These are phyloP conservation scores for Daldinia childiae DNA, from an alignment of 495 filamentous ascomycete genomes.

Conservation along the genomic window DNA sequence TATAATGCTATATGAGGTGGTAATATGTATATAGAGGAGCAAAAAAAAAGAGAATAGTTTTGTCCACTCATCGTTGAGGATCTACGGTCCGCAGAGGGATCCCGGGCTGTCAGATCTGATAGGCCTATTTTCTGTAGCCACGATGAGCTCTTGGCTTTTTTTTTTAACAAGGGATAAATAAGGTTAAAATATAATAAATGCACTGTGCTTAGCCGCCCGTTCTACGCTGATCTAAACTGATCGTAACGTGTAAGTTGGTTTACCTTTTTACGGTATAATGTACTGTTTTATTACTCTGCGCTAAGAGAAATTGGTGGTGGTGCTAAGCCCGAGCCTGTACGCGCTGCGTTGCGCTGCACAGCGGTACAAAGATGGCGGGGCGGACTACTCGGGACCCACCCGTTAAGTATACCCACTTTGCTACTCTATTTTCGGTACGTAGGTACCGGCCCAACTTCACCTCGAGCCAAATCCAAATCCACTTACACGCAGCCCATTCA, in stretches of 20 bases:
- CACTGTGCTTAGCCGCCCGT: constrained; percentile 34
- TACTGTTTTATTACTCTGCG: constrained; percentile 14
- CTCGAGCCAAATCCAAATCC: constrained; percentile 13
- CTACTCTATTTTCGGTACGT: constrained; percentile 36
- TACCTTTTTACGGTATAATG: constrained; percentile 12
- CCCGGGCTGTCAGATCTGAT: constrained; percentile 26
- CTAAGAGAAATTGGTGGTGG: constrained; percentile 3
- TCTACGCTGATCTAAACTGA: constrained; percentile 22
- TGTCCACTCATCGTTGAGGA: constrained; percentile 35
- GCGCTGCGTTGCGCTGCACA: constrained; percentile 1
- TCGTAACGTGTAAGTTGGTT: constrained; percentile 25
- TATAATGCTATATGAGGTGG: neutral
- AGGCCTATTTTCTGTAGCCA: constrained; percentile 28
- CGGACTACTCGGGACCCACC: neutral
- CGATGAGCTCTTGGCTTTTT: neutral
- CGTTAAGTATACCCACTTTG: neutral
- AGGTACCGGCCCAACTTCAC: constrained; percentile 34
- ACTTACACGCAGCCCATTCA: constrained; percentile 21
- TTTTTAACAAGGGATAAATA: constrained; percentile 10
- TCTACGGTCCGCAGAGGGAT: constrained; percentile 14
- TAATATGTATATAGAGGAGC: constrained; percentile 14
- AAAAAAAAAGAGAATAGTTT: constrained; percentile 3
- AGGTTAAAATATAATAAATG: neutral
- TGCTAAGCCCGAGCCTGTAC: neutral
- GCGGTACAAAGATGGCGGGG: neutral